Evolutionary conservation across 1,139 yeast species (phyloP), one percentile per base, ranked within the genome.

Genomic region (Hanseniaspora gamundiae): DNA sequence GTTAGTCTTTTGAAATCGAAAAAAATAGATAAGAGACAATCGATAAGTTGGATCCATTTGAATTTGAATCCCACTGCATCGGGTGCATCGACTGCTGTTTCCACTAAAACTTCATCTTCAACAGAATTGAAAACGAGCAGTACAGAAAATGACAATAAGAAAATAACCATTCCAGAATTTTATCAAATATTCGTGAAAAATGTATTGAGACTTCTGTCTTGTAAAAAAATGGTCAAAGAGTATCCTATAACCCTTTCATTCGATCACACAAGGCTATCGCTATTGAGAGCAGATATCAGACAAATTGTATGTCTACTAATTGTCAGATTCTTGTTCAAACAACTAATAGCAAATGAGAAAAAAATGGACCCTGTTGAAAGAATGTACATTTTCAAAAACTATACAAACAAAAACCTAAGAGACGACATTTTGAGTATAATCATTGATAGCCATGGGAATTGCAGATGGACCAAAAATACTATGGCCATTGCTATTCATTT

Each of bases 401-500:
- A 51, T 41, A 48, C 58, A 4, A 53, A 52, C 14, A 55, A 60
- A 39, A 59, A 55, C 41, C 56, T 73, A 47, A 74, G 73, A 55
- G 67, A 60, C 35, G 93, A 84, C 54, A 74, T 86, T 38, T 65
- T 83, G 49, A 83, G 91, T 26, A 83, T 86, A 45, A 86, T 85
- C 20, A 77, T 87, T 42, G 94, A 85, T 64, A 84, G 81, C 48
- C 81, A 79, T 56, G 95, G 95, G 2, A 84, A 82, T 58, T 77
- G 84, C 49, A 83, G 86, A 65, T 86, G 95, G 95, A 85, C 95
- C 1, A 76, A 85, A 57, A 85, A 86, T 59, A 76, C 85, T 31
- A 73, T 78, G 49, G 70, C 82, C 26, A 74, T 86, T 49, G 75
- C 91, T 6, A 70, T 86, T 47, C 94, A 85, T 57, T 63, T 84